These are phyloP conservation scores for Delitschia confertaspora DNA, from an alignment of 495 filamentous ascomycete species.

Conservation along the genomic window DNA sequence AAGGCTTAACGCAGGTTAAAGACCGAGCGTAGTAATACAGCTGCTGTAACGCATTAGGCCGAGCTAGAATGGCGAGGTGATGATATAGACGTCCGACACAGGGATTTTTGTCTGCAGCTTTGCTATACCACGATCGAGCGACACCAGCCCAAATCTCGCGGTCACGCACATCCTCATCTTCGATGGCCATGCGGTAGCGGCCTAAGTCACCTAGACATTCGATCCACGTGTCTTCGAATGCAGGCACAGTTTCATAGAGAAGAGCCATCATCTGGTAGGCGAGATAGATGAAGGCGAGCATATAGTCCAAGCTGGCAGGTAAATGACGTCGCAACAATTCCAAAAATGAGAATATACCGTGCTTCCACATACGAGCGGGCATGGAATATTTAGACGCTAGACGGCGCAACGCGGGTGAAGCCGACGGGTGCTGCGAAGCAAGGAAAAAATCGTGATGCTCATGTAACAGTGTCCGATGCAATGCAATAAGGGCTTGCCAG, in stretches of 20 bases:
- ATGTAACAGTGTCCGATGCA: constrained; percentile 51
- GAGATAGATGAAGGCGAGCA: constrained; percentile 73
- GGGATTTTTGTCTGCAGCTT: constrained; percentile 63
- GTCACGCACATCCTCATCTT: constrained; percentile 61
- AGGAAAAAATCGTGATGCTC: constrained; percentile 49
- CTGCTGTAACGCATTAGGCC: constrained; percentile 65
- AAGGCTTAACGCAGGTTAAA: constrained; percentile 33
- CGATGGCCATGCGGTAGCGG: constrained; percentile 68
- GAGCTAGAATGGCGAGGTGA: constrained; percentile 72
- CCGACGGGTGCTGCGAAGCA: constrained; percentile 65
- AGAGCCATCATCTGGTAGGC: constrained; percentile 77
- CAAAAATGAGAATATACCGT: constrained; percentile 71
- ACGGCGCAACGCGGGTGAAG: constrained; percentile 47
- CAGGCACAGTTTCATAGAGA: constrained; percentile 63
- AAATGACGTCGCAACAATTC: constrained; percentile 62
- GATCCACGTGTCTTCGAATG: constrained; percentile 80
- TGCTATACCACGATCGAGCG: constrained; percentile 71
- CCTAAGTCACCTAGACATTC: constrained; percentile 79
- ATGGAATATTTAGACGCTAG: constrained; percentile 65
- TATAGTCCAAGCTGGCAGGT: constrained; percentile 63
- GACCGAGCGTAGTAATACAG: constrained; percentile 57
- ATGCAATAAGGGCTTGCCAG: constrained; percentile 63
- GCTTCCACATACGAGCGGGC: constrained; percentile 78
- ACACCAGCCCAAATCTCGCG: constrained; percentile 72
- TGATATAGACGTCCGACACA: constrained; percentile 70